Conservation (phyloP, 1,284 basidiomycete species). For the Ceratobasidium sp. region DNA sequence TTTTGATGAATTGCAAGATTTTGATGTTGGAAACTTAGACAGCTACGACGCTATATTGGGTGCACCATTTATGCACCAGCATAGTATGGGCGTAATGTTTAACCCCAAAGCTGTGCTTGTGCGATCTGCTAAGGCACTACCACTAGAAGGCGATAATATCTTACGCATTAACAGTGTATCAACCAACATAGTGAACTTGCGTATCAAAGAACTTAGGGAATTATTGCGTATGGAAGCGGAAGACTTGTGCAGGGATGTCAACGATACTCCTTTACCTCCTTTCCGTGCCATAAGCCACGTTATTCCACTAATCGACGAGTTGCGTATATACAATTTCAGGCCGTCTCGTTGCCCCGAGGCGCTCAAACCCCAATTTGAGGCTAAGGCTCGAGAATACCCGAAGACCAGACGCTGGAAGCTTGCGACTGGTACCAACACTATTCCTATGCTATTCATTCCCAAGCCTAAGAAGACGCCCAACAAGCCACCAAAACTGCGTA, state of each 20-base stretch:
- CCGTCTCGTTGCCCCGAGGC: slow-evolving; percentile 59
- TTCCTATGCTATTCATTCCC: slow-evolving; percentile 61
- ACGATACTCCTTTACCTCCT: slow-evolving; percentile 55
- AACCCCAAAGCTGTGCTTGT: too few species aligned
- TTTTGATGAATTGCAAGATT: slow-evolving; percentile 49
- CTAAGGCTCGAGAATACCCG: slow-evolving; percentile 52
- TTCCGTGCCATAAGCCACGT: slow-evolving; percentile 59
- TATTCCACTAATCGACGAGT: slow-evolving; percentile 60
- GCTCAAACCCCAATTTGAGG: slow-evolving; percentile 53
- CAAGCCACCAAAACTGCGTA: slow-evolving; percentile 51
- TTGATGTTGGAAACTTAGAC: slow-evolving; percentile 58
- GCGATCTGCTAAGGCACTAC: too few species aligned
- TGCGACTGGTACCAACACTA: slow-evolving; percentile 54
- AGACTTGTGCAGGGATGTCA: slow-evolving; percentile 55
- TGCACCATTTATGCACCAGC: too few species aligned
- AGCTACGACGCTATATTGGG: slow-evolving; percentile 57
- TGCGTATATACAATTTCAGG: slow-evolving; percentile 56
- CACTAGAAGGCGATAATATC: too few species aligned
- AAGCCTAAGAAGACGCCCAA: slow-evolving; percentile 54
- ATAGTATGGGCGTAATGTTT: too few species aligned
- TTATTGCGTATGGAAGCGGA: slow-evolving; percentile 52
- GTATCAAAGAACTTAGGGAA: neutral
- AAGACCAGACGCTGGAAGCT: slow-evolving; percentile 56
- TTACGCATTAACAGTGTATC: too few species aligned
- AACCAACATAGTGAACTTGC: too few species aligned